Evolutionary conservation across 768 basidiomycete species (phyloP).

Genomic region (Leccinum olivaceopallidum): DNA sequence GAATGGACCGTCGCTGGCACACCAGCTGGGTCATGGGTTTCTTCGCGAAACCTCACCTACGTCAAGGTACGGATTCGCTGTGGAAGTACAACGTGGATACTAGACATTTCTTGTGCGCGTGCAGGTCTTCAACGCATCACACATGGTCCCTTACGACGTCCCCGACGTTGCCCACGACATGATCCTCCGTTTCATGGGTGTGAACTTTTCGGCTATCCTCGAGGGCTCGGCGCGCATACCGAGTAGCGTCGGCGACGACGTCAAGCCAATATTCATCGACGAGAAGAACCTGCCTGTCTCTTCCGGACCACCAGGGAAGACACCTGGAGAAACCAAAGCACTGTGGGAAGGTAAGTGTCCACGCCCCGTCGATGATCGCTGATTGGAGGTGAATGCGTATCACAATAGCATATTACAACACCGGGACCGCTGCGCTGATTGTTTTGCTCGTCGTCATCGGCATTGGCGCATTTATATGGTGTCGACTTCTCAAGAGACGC

Average conservation of each 20-base stretch:
- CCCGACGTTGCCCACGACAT: conserved; percentile 93
- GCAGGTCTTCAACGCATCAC: conserved; percentile 89
- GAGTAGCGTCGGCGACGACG: conserved; percentile 71
- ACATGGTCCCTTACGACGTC: conserved; percentile 92
- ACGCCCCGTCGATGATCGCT: not conserved
- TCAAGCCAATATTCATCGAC: conserved; percentile 64
- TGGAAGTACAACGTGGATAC: not conserved
- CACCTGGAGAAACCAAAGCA: conserved; percentile 76
- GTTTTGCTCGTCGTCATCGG: conserved; percentile 68
- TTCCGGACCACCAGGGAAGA: conserved; percentile 46
- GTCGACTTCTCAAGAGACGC: conserved; percentile 42
- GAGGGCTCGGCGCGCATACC: conserved; percentile 82
- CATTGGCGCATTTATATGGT: conserved; percentile 81
- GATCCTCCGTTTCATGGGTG: conserved; percentile 96
- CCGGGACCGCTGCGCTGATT: conserved; percentile 84
- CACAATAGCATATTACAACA: conserved; percentile 85
- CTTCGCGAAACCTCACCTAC: conserved; percentile 88
- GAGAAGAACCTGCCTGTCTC: conserved; percentile 40
- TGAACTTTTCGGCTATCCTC: conserved; percentile 79
- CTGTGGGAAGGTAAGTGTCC: conserved; percentile 80
- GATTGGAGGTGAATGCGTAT: conserved; percentile 1
- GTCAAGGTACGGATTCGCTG: conserved; percentile 58
- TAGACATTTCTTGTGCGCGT: not conserved
- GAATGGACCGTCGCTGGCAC: conserved; percentile 74
- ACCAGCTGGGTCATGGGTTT: conserved; percentile 89